These are phyloP conservation scores for Cinnamomum chago DNA, from an alignment of 164 flowering plant species.

Conservation along the genomic window DNA sequence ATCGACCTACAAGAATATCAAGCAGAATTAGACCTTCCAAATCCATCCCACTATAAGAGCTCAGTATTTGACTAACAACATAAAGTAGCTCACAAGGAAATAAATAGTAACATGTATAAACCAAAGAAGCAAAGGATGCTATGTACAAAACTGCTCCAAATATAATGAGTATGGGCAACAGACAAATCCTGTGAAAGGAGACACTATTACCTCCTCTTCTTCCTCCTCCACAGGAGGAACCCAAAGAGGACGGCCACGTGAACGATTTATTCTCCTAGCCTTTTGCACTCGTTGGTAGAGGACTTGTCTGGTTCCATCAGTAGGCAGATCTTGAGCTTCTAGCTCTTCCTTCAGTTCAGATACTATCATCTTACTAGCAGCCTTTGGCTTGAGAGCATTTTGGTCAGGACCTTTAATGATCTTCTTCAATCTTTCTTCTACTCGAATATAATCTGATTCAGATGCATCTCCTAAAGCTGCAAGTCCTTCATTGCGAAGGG, in stretches of 20 bases:
- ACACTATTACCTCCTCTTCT: slow-evolving; percentile 70
- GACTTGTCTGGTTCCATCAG: slow-evolving; percentile 94
- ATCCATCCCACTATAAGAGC: neutral
- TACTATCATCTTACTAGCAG: slow-evolving; percentile 97
- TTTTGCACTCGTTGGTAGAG: slow-evolving; percentile 97
- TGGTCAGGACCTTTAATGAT: slow-evolving; percentile 83
- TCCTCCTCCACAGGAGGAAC: slow-evolving; percentile 95
- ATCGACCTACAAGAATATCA: slow-evolving; percentile 57
- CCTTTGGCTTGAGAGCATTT: slow-evolving; percentile 84
- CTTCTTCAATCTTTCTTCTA: slow-evolving; percentile 72
- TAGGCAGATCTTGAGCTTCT: slow-evolving; percentile 90
- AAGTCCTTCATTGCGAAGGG: slow-evolving; percentile 65
- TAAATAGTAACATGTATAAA: neutral
- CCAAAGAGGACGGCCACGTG: slow-evolving; percentile 98
- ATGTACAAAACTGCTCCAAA: neutral
- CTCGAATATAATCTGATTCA: slow-evolving; percentile 72
- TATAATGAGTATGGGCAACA: neutral
- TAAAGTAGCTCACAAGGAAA: neutral
- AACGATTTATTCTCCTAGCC: slow-evolving; percentile 95
- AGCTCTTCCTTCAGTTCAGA: slow-evolving; percentile 89
- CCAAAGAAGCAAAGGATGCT: neutral
- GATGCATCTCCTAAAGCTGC: slow-evolving; percentile 64
- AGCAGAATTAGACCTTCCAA: neutral
- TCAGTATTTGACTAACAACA: neutral
- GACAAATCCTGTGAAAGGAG: neutral